A percentile compares a stretch with the other conserved stretches of the same genome.
These are phyloP conservation scores for Galerina marginata DNA, from an alignment of 768 basidiomycete species.

Conservation along the genomic window DNA sequence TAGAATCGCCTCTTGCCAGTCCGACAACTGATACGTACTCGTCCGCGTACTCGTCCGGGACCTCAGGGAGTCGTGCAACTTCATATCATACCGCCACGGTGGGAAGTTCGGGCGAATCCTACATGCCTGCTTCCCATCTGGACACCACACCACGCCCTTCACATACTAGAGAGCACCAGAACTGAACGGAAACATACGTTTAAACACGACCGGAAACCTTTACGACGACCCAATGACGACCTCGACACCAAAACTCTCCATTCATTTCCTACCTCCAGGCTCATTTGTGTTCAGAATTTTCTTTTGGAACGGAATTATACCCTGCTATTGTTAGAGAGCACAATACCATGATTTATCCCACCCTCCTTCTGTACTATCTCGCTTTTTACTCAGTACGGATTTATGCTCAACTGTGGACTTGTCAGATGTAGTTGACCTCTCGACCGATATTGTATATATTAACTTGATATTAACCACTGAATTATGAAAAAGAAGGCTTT, in stretches of 20 bases:
- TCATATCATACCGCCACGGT: slow-evolving; percentile 32
- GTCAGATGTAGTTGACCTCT: too few relatives aligned
- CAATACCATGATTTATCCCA: background rate
- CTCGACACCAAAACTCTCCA: too few relatives aligned
- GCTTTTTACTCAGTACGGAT: background rate
- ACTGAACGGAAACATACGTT: background rate
- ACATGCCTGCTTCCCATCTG: slow-evolving; percentile 1
- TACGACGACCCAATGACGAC: too few relatives aligned
- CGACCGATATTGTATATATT: slow-evolving; percentile 1
- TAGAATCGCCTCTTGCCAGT: slow-evolving; percentile 13
- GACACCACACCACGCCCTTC: background rate
- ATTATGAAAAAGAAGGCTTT: too few relatives aligned
- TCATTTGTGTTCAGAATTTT: background rate
- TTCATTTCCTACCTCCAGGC: too few relatives aligned
- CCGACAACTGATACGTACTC: slow-evolving; percentile 19
- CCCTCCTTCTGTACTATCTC: background rate
- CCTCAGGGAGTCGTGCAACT: slow-evolving; percentile 27
- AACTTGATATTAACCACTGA: background rate
- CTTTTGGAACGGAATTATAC: background rate
- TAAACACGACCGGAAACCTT: slow-evolving; percentile 1
- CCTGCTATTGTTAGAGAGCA: slow-evolving; percentile 1
- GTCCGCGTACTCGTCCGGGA: slow-evolving; percentile 16
- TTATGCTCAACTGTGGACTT: background rate
- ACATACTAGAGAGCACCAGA: background rate
- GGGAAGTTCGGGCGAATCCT: slow-evolving; percentile 16